Conservation (phyloP, 202 grass and related monocot species). For the Setaria viridis region DNA sequence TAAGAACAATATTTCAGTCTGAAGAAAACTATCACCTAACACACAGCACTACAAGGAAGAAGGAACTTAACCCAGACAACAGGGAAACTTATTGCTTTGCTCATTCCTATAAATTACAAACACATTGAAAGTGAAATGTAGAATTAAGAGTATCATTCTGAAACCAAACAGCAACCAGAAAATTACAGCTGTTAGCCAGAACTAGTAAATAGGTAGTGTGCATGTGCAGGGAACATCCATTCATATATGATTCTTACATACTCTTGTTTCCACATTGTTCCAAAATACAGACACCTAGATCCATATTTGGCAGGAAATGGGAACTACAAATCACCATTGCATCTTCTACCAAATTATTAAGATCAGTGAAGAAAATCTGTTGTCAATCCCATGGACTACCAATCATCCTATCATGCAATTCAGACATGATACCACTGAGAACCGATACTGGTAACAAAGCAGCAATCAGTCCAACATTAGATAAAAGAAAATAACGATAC, state of each 20-base stretch:
- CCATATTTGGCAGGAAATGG: background rate
- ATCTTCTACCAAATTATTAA: constrained; percentile 24
- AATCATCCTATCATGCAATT: constrained; percentile 14
- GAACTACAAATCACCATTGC: background rate
- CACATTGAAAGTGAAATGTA: background rate
- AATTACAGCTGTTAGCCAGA: constrained; percentile 20
- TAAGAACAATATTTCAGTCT: constrained; percentile 8
- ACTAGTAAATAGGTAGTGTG: background rate
- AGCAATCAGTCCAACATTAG: background rate
- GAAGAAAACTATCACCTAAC: background rate
- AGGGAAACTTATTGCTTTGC: background rate
- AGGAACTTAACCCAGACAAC: background rate
- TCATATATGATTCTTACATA: constrained; percentile 28
- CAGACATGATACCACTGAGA: background rate
- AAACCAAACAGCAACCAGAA: constrained; percentile 27
- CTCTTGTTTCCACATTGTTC: background rate
- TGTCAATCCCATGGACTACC: background rate
- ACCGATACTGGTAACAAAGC: background rate
- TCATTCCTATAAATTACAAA: constrained; percentile 8
- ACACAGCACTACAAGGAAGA: background rate
- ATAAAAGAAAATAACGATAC: constrained; percentile 4
- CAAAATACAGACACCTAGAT: constrained; percentile 23
- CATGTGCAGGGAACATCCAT: background rate
- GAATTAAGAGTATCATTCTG: background rate
- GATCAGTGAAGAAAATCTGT: constrained; percentile 16